Evolutionary conservation across 768 basidiomycete species (phyloP), one percentile per base, ranked within the genome.

Genomic region (Mycena leptocephala): DNA sequence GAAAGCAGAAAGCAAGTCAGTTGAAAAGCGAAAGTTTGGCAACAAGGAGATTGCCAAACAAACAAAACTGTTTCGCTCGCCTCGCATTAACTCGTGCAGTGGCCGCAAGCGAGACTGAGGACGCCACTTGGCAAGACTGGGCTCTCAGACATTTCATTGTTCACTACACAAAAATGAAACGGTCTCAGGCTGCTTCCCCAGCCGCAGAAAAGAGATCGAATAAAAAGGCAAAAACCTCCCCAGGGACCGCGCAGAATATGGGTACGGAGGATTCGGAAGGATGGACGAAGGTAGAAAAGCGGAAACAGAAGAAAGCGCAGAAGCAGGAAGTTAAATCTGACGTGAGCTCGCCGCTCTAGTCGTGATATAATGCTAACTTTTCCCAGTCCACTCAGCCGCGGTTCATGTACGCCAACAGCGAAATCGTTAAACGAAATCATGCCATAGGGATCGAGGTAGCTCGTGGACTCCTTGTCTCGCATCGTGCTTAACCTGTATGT

Each of bases 371-470:
- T 48, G 26, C 59, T 74, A 11, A 71, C 46, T 30, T 53, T 61
- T 26, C 43, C 10, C 53, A 93, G 90, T 82, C 86, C 18, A 88
- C 85, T n/a, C 88, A 90, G 46, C 95, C 96, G 0, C 85, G 90
- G 71, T 97, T 98, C 83, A 92, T 96, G 89, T 98, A 97, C 78
- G 91, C 92, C 41, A 95, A 93, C 78, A 85, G 87, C 18, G 96
- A 96, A 76, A 97, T 97, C 72, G 79, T 89, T 58, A 94, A 91
- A 82, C 86, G 95, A 69, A 92, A 90, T 41, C 90, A 93, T 78
- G 93, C 95, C 46, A 90, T 97, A 68, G 91, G 93, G n/a, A 92
- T 97, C 74, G 93, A 93, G 69, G 97, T 97, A 79, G 74, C 94
- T 89, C 28, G 14, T 35, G n/a, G 41, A 8, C 26, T 9, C 2